Base-by-base conservation (phyloP, 345 rosid species). In the Salix caprea region DNA sequence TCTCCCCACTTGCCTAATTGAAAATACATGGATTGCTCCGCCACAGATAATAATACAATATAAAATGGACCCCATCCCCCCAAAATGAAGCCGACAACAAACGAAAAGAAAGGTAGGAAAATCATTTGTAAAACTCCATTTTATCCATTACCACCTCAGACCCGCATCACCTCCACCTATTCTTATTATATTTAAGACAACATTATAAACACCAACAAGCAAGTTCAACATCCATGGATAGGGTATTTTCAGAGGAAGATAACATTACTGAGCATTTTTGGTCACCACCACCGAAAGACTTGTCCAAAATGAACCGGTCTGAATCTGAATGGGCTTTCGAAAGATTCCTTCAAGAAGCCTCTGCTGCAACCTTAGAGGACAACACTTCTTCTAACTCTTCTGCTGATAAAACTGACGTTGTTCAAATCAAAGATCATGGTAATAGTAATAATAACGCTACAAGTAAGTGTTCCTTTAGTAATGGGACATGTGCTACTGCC, bases 301-400 rank as follows among this genome's bases (percentile, higher is more conserved):
- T 70, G 12, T 56, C 64, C 42, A 69, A 28, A 30, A 81, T 81
- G 81, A 81, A 77, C 56, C 54, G 81, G 52, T 77, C 81, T 62
- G 80, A 65, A 6, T 81, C 81, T 12, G 84, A 81, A 16, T 81
- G 84, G 84, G 84, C 80, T 9, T 77, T 81, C 28, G 77, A 77
- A 39, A 54, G 69, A 56, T 74, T 81, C 54, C 78, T 77, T 34
- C 75, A 77, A 54, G 81, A 81, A 32, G 84, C 75, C 40, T 30
- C 72, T 58, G 68, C 32, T 7, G 36, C 65, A n/a, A 32, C 67
- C 69, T 65, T n/a, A 5, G 74, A 69, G 34, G 60, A 66, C 44
- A 24, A 28, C 16, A 26, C 48, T 8, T 65, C 36, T 19, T 78
- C 74, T 42, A 73, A 73, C 36, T 79, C 69, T 44, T 42, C 72